Evolutionary conservation across 176 grass and related monocot genomes (phyloP), one percentile per base, ranked within the genome.

Genomic region (Neostapfia colusana): DNA sequence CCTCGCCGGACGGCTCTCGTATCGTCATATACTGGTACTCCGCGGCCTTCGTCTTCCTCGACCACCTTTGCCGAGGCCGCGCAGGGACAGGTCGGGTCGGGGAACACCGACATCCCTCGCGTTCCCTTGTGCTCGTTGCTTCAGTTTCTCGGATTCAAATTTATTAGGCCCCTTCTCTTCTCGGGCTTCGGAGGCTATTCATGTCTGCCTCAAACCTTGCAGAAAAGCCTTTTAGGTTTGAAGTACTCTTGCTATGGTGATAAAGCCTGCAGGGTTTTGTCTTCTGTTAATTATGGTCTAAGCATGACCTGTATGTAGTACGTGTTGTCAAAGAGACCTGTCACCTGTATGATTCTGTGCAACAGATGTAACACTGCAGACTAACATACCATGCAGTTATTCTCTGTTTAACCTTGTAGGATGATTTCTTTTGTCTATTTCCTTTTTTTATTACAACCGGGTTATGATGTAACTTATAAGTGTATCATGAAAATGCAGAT

Each of bases 61-160:
- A 95, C 71, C 88, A 84, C 43, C n/a, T n/a, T n/a, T n/a, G n/a
- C n/a, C n/a, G 91, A 98, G 56, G 84, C 89, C 73, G 84, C 84
- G n/a, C 89, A 63, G 75, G 86, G 72, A 57, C 65, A 84, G 85
- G 93, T 91, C 12, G 21, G 59, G 77, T n/a, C n/a, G n/a, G n/a
- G 49, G 57, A 35, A 16, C 73, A n/a, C n/a, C 25, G 26, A 63
- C 41, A 76, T 74, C 71, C 54, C 37, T 81, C 39, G n/a, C 42
- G 4, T 57, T 80, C 37, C 49, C 13, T 38, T 55, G 18, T 3
- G 48, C 25, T 1, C 60, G 1, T 48, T 7, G 63, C 45, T 77
- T 13, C 10, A 0, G 28, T 79, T 65, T 51, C 55, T 56, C 41
- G 46, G 15, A 85, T 35, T 71, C n/a, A n/a, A n/a, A n/a, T n/a